Evolutionary conservation across 331 rosid species (phyloP).

Genomic region (Cucumis variabilis): DNA sequence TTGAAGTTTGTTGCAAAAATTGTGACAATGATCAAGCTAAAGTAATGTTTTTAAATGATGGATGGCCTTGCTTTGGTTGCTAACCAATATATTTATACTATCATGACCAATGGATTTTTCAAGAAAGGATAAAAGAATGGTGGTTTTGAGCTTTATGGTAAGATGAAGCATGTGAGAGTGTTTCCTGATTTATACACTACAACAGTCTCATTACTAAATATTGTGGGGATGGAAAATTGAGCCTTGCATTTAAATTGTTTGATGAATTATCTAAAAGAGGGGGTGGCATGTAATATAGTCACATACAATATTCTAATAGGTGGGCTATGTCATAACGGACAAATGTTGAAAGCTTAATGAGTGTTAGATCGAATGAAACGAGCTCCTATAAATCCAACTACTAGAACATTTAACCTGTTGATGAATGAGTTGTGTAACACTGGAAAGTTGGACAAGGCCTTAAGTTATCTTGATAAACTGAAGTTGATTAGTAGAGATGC

Average conservation of each 20-base stretch:
- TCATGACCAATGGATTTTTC: slow-evolving; percentile 72
- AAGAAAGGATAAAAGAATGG: slow-evolving; percentile 69
- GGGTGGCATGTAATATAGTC: slow-evolving; percentile 56
- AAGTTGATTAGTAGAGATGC: slow-evolving; percentile 55
- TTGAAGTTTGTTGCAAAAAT: slow-evolving; percentile 80
- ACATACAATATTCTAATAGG: slow-evolving; percentile 66
- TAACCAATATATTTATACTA: slow-evolving; percentile 70
- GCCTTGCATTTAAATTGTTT: slow-evolving; percentile 57
- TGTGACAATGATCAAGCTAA: slow-evolving; percentile 64
- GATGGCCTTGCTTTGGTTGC: slow-evolving; percentile 57
- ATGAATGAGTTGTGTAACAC: slow-evolving; percentile 70
- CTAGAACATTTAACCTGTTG: slow-evolving; percentile 60
- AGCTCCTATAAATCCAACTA: slow-evolving; percentile 60
- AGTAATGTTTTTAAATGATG: slow-evolving; percentile 72
- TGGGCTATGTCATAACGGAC: slow-evolving; percentile 60
- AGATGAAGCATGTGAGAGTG: slow-evolving; percentile 62
- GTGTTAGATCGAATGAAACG: slow-evolving; percentile 53
- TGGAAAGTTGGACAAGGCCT: slow-evolving; percentile 68
- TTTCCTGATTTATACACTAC: slow-evolving; percentile 62
- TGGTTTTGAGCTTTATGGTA: slow-evolving; percentile 73
- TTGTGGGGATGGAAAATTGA: slow-evolving; percentile 59
- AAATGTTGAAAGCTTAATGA: slow-evolving; percentile 56
- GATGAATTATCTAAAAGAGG: slow-evolving; percentile 78
- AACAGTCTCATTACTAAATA: slow-evolving; percentile 59
- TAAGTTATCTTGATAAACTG: slow-evolving; percentile 58